Evolutionary conservation across 306 rosid species (phyloP), one percentile per base, ranked within the genome.

Genomic region (Crataegus laevigata): DNA sequence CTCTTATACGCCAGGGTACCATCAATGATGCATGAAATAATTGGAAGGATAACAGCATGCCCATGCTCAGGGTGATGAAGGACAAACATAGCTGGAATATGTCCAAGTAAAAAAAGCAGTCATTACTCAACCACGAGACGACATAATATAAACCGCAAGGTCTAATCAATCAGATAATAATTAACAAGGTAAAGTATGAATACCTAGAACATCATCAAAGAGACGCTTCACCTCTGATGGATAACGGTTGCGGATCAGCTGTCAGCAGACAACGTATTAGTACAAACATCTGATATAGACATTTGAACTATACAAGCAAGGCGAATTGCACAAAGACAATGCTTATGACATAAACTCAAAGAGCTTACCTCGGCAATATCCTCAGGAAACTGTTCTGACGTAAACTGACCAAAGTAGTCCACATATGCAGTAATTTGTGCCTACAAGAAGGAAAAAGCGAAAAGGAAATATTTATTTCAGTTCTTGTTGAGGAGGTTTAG

Each of bases 61-160:
- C 98, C 98, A 45, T 94, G 97, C 89, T 94, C 98, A 14, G 98
- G 98, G 87, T 94, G 98, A 81, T 94, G 91, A 84, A 91, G 94
- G 38, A 94, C 94, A 90, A 94, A 91, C 38, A 89, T 88, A 11
- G 98, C 98, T 94, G 96, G 81, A 90, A 61, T 11, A 65, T 67
- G 86, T 25, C 83, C 30, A 66, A 84, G 81, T 34, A 66, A 42
- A 72, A 50, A 66, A 62, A 80, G 50, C 70, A 78, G 82, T 88
- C 82, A 89, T 60, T 69, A 74, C 25, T 50, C 60, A 86, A 55
- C 40, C 30, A 34, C 19, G 38, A 71, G 72, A 69, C 67, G 70
- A 80, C 32, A 78, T 54, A 54, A 57, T 64, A 79, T 64, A 63
- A 75, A 58, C 40, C 63, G 50, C 22, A 40, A 73, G 45, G 62